Evolutionary conservation across 2,329 filamentous ascomycete species (phyloP).

Genomic region (Claviceps sorghi): DNA sequence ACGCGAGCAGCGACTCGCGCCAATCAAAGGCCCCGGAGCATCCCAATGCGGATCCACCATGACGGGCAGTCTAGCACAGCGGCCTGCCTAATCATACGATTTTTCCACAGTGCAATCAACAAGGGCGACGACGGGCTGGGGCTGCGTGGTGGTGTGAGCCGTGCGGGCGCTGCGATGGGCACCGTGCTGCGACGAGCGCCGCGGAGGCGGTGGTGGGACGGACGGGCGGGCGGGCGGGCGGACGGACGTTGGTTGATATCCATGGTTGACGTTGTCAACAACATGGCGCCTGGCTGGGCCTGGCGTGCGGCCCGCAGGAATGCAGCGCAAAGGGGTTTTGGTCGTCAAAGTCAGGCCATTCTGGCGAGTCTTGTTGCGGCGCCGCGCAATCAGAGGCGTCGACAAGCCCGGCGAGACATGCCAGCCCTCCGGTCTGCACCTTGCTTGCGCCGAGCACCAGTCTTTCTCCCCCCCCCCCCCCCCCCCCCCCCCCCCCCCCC

Average conservation of each 20-base stretch:
- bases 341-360: constrained; percentile 10
- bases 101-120: neutral
- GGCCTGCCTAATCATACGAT: constrained; percentile 7
- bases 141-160: constrained; percentile 2
- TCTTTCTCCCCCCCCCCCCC: too few relatives aligned
- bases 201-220: too few relatives aligned
- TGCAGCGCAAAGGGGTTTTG: constrained; percentile 1
- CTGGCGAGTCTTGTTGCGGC: neutral
- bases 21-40: neutral
- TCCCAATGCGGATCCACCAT: constrained; percentile 1
- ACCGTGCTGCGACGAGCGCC: too few relatives aligned
- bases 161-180: neutral
- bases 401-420: neutral
- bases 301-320: constrained; percentile 1
- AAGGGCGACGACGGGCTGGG: neutral
- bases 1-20: neutral
- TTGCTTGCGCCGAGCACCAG: too few relatives aligned
- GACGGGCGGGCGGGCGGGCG: too few relatives aligned
- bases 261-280: too few relatives aligned
- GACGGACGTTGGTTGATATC: too few relatives aligned
- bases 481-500: neutral
- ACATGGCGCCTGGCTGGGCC: neutral
- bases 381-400: neutral
- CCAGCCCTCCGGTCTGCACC: neutral
- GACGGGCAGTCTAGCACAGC: constrained; percentile 1